Conservation (phyloP, 2,329 filamentous ascomycete species). For the Ophiostoma piceae region DNA sequence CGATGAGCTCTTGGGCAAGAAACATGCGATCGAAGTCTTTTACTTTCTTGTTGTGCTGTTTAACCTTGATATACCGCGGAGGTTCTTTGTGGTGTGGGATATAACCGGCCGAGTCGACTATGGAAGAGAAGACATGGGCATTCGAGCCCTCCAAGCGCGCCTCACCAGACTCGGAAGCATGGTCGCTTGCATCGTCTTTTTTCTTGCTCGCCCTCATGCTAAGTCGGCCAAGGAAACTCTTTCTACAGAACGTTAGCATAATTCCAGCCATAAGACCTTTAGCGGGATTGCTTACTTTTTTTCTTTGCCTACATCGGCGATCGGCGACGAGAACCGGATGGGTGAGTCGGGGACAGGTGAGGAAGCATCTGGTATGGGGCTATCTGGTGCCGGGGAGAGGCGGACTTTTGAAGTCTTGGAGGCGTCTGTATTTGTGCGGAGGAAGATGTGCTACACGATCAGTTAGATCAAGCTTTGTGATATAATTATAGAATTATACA, state of each 20-base stretch:
- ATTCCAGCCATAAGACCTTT: not conserved
- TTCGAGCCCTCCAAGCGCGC: slow-evolving; percentile 72
- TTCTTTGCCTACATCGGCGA: slow-evolving; percentile 48
- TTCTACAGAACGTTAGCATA: slow-evolving; percentile 42
- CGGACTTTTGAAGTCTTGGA: slow-evolving; percentile 54
- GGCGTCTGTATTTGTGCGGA: slow-evolving; percentile 60
- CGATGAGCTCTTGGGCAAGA: slow-evolving; percentile 80
- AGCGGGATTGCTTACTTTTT: slow-evolving; percentile 56
- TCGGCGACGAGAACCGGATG: slow-evolving; percentile 34
- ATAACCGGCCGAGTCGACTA: slow-evolving; percentile 66
- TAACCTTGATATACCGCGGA: slow-evolving; percentile 83
- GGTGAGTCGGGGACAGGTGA: slow-evolving; percentile 36
- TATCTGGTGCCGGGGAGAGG: slow-evolving; percentile 45
- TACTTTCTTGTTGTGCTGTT: slow-evolving; percentile 71
- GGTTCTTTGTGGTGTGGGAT: slow-evolving; percentile 84
- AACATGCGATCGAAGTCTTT: slow-evolving; percentile 84
- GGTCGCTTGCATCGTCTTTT: slow-evolving; percentile 52
- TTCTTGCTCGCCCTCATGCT: slow-evolving; percentile 73
- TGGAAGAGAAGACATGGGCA: slow-evolving; percentile 73
- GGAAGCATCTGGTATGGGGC: slow-evolving; percentile 34
- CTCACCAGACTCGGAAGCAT: slow-evolving; percentile 64
- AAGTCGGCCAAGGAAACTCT: slow-evolving; percentile 76
- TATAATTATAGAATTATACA: not conserved
- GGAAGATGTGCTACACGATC: slow-evolving; percentile 51
- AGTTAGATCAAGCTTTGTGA: slow-evolving; percentile 5